These are phyloP conservation scores for Fraxinus anomala DNA, from an alignment of 257 asterid species.

Conservation along the genomic window DNA sequence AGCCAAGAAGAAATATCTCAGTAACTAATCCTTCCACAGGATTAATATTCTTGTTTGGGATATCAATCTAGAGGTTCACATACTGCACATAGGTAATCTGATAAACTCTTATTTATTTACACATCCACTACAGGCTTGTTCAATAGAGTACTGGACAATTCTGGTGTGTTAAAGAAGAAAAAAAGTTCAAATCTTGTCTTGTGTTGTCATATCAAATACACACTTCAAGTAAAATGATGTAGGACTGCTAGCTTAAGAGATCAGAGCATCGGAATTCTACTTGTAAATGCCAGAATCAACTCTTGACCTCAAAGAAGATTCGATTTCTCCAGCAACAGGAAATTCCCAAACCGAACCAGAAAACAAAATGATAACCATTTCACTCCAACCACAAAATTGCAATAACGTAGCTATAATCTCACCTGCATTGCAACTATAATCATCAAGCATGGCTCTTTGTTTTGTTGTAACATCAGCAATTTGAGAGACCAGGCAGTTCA, in stretches of 20 bases:
- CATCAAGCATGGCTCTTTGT: slow-evolving; percentile 79
- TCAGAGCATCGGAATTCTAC: not conserved
- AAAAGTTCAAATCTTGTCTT: not conserved
- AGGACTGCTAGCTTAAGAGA: not conserved
- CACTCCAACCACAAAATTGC: not conserved
- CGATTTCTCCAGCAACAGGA: not conserved
- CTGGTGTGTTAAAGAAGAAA: not conserved
- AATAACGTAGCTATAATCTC: not conserved
- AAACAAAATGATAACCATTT: not conserved
- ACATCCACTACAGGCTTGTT: not conserved
- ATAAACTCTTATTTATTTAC: no score
- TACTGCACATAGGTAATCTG: not conserved
- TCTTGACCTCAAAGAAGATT: not conserved
- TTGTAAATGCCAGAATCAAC: not conserved
- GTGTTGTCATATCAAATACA: not conserved
- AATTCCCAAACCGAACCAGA: not conserved
- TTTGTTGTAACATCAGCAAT: slow-evolving; percentile 80
- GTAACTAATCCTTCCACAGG: not conserved
- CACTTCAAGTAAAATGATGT: not conserved
- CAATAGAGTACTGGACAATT: not conserved
- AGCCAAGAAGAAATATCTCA: not conserved
- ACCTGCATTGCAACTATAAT: slow-evolving; percentile 82
- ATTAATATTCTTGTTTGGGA: not conserved
- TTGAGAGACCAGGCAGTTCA: slow-evolving; percentile 65
- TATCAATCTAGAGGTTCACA: not conserved